These are phyloP conservation scores for Acanthamoeba polyphaga DNA, from an alignment of 208 protist species.

Conservation along the genomic window DNA sequence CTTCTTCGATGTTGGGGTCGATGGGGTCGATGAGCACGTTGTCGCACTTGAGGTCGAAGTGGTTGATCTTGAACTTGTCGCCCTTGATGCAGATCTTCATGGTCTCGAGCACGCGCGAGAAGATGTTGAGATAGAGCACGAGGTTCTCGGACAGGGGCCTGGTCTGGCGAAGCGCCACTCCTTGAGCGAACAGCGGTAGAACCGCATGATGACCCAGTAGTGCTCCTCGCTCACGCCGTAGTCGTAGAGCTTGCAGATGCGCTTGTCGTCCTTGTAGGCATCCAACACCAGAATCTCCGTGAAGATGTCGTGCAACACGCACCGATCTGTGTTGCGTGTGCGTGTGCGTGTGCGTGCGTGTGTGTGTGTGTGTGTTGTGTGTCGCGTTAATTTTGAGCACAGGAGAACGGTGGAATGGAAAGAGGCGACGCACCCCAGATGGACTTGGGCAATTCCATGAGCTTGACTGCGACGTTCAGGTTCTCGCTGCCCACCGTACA, in stretches of 20 bases:
- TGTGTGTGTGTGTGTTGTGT: too few relatives aligned
- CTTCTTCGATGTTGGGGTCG: constrained; percentile 73
- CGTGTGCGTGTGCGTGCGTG: neutral
- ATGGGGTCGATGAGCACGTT: constrained; percentile 88
- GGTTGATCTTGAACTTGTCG: constrained; percentile 84
- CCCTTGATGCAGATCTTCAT: constrained; percentile 81
- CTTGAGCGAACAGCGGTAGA: constrained; percentile 85
- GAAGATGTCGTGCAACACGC: constrained; percentile 90
- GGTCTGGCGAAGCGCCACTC: constrained; percentile 88
- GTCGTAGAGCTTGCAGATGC: constrained; percentile 88
- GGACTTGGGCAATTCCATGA: constrained; percentile 79
- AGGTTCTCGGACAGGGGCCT: constrained; percentile 74
- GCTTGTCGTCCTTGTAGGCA: constrained; percentile 83
- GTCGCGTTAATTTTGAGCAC: neutral
- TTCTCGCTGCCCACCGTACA: constrained; percentile 78
- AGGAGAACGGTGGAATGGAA: neutral
- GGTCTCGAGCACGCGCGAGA: constrained; percentile 79
- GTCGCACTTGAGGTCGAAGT: constrained; percentile 91
- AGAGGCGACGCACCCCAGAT: constrained; percentile 26
- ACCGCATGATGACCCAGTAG: constrained; percentile 92
- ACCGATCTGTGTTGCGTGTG: constrained; percentile 82
- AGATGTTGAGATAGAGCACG: constrained; percentile 87
- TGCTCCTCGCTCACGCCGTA: constrained; percentile 90
- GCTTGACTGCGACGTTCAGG: constrained; percentile 82
- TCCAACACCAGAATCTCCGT: constrained; percentile 90